Evolutionary conservation across 768 basidiomycete species (phyloP).

Genomic region (Mycena crocata): DNA sequence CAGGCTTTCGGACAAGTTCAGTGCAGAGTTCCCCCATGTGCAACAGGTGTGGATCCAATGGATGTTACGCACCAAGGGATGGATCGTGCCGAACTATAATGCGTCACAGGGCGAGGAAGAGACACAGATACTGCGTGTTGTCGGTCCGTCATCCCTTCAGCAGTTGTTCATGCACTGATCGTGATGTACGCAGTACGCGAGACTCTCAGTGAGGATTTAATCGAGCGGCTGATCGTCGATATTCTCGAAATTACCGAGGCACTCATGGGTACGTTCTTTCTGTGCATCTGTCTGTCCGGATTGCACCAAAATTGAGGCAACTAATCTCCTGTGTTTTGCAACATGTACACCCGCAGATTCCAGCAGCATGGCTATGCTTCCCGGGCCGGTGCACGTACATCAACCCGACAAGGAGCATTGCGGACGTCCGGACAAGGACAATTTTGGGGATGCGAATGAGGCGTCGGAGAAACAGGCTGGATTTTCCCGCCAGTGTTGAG

Average conservation of each 20-base stretch:
- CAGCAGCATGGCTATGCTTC: constrained; percentile 40
- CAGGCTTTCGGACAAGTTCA: constrained; percentile 64
- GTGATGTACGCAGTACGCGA: constrained; percentile 57
- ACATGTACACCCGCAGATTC: no score
- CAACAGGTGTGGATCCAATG: constrained; percentile 64
- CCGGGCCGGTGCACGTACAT: constrained; percentile 33
- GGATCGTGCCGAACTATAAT: constrained; percentile 73
- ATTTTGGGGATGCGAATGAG: constrained; percentile 49
- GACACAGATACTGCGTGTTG: constrained; percentile 70
- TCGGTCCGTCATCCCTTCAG: constrained; percentile 47
- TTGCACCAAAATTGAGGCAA: no score
- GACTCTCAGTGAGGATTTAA: constrained; percentile 63
- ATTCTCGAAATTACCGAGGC: constrained; percentile 61
- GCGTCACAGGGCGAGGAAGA: constrained; percentile 63
- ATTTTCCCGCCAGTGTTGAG: constrained; percentile 54
- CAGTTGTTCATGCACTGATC: constrained; percentile 43
- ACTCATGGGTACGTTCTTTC: constrained; percentile 52
- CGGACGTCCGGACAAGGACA: constrained; percentile 53
- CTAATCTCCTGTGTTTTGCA: no score
- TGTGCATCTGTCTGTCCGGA: no score
- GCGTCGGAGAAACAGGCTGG: constrained; percentile 43
- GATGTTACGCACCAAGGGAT: constrained; percentile 43
- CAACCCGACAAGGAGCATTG: constrained; percentile 54
- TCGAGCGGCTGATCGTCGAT: constrained; percentile 63
- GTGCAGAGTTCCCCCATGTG: constrained; percentile 61